phyloP scores from a whole-genome alignment of 208 protist genomes.

The Leishmania tropica region DNA sequence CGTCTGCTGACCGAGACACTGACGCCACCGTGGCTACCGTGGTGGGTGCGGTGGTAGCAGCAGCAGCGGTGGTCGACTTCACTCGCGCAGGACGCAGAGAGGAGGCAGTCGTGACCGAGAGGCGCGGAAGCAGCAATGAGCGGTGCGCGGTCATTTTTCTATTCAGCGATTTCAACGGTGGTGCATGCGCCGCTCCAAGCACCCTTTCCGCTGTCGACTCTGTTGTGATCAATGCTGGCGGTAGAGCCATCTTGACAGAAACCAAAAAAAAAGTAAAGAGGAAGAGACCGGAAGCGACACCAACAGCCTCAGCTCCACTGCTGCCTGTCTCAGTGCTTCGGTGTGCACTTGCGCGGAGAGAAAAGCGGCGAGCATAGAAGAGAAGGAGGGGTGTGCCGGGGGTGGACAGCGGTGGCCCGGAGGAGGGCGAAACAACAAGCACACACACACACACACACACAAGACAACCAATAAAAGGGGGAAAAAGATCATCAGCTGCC shows the following conservation, averaged over 20 bases:
- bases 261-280: not conserved
- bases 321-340: not conserved
- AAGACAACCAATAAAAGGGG: not conserved
- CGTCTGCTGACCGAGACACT: not conserved
- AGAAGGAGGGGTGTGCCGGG: not conserved
- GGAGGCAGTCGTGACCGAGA: slow-evolving; percentile 5
- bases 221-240: not conserved
- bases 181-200: not conserved
- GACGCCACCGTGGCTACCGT: not conserved
- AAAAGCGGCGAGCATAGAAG: not conserved
- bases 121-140: not conserved
- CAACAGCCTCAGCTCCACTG: not conserved
- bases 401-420: no score
- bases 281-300: not conserved
- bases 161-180: not conserved
- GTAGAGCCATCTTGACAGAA: not conserved
- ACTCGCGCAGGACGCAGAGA: slow-evolving; percentile 13
- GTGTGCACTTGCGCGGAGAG: not conserved
- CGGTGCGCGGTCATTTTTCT: not conserved
- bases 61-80: not conserved
- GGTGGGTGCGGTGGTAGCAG: not conserved
- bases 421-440: not conserved
- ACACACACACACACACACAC: not conserved
- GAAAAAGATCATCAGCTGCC: not conserved
- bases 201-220: not conserved